Conservation (phyloP, 495 filamentous ascomycete species). For the Ramalina intermedia region DNA sequence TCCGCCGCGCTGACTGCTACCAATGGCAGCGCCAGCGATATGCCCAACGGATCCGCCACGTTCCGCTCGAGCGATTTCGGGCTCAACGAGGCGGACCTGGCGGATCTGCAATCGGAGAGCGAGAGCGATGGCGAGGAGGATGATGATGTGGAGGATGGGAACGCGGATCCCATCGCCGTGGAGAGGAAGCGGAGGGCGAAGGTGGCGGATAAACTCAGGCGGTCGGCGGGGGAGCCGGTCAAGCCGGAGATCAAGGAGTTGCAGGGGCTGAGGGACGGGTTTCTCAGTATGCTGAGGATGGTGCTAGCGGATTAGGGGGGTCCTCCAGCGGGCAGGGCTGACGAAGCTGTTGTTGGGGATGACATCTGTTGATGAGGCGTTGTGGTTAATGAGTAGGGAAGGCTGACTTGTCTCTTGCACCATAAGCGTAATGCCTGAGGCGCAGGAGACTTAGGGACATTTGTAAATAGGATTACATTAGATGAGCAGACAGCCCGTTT, state of each 20-base stretch:
- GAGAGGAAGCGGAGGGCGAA: constrained; percentile 63
- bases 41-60: constrained; percentile 31
- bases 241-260: constrained; percentile 76
- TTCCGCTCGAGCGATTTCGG: constrained; percentile 79
- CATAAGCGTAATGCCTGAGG: no score
- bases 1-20: neutral
- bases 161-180: constrained; percentile 69
- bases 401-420: no score
- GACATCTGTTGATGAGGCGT: no score
- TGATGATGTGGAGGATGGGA: constrained; percentile 61
- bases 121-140: constrained; percentile 30
- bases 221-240: constrained; percentile 74
- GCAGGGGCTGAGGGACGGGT: constrained; percentile 59
- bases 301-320: constrained; percentile 61
- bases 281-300: constrained; percentile 69
- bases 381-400: no score
- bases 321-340: neutral
- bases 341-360: no score
- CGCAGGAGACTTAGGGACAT: no score
- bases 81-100: constrained; percentile 43
- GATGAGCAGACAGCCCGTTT: no score
- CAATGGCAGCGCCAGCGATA: constrained; percentile 17
- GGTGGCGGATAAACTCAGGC: constrained; percentile 62
- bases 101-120: constrained; percentile 2
- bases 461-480: no score